A percentile compares a stretch with the other conserved stretches of the same genome.
These are phyloP conservation scores for Malus asiatica DNA, from an alignment of 306 rosid genomes.

Conservation along the genomic window DNA sequence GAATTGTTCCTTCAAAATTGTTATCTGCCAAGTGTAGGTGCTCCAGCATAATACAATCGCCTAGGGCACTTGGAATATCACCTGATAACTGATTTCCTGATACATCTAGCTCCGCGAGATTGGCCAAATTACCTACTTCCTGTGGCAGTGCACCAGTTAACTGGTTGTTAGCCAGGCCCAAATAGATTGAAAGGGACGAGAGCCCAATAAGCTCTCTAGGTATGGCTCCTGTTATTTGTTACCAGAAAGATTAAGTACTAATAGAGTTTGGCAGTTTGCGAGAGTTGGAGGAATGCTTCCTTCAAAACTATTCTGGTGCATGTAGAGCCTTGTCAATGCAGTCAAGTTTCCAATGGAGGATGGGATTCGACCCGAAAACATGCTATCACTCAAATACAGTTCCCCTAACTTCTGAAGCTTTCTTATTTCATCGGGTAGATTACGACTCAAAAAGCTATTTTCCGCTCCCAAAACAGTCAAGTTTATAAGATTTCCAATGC, in stretches of 20 bases:
- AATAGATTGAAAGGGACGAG: not conserved
- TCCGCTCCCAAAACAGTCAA: not conserved
- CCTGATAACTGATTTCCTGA: not conserved
- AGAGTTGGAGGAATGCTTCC: constrained; percentile 23
- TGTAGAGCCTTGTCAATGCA: not conserved
- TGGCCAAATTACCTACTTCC: not conserved
- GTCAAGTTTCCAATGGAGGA: constrained; percentile 26
- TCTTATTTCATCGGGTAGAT: not conserved
- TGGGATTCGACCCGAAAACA: constrained; percentile 15
- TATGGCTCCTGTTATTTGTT: not conserved
- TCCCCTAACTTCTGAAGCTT: not conserved
- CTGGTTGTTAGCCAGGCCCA: not conserved
- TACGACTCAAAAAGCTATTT: not conserved
- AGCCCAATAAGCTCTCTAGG: not conserved
- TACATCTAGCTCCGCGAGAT: not conserved
- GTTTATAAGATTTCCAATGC: not conserved
- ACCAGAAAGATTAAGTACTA: not conserved
- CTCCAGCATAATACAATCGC: not conserved
- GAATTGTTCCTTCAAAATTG: not conserved
- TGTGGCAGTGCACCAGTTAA: not conserved
- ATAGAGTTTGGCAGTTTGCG: constrained; percentile 9
- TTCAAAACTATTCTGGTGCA: constrained; percentile 7
- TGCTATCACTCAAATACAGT: not conserved
- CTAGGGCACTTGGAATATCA: not conserved
- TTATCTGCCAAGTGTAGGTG: too few species aligned